Evolutionary conservation across 805 yeast species (phyloP).

Genomic region (Barnettozyma californica): DNA sequence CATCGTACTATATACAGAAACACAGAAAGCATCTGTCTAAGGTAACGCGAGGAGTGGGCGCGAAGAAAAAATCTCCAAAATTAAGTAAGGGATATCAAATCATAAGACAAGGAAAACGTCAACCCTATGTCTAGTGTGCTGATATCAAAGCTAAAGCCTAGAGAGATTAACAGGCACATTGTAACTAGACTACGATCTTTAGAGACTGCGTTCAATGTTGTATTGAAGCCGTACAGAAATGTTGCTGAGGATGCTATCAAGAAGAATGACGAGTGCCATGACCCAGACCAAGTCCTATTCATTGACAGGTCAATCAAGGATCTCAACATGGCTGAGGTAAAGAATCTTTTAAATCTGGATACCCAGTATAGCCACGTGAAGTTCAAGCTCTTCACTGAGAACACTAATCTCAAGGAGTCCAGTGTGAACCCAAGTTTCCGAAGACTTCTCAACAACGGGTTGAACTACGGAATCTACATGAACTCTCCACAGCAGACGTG

Average conservation of each 20-base stretch:
- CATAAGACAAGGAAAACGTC: neutral
- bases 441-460: conserved; percentile 18
- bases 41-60: no score
- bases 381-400: conserved; percentile 15
- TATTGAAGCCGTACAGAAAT: neutral
- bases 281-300: conserved; percentile 10
- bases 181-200: neutral
- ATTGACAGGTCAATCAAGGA: conserved; percentile 14
- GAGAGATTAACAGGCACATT: neutral
- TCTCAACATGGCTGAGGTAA: conserved; percentile 15
- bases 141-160: neutral
- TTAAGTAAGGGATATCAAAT: neutral
- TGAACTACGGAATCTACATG: conserved; percentile 15
- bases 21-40: no score
- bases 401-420: conserved; percentile 3
- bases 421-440: conserved; percentile 13
- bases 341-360: conserved; percentile 12
- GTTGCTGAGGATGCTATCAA: neutral
- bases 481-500: conserved; percentile 12
- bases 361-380: conserved; percentile 3
- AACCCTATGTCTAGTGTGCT: neutral
- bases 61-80: no score
- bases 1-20: no score
- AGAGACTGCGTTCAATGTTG: neutral
- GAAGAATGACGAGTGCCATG: neutral